Percentiles rank a stretch among this genome's conserved stretches.
Evolutionary conservation across 129 eudicot species (phyloP).

Genomic region (Artemisia argyi): DNA sequence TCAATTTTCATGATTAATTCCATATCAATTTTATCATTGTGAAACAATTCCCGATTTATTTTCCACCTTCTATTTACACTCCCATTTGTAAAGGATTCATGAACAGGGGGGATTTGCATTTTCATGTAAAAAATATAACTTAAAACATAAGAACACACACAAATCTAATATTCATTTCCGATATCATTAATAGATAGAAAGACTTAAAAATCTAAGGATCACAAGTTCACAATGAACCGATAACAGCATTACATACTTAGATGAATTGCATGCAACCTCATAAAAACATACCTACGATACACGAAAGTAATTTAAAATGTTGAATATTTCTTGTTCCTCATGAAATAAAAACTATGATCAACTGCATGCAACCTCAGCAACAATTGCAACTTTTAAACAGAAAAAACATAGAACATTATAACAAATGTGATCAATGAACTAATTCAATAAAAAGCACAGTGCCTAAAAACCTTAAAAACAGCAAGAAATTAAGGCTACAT

Average conservation of each 20-base stretch:
- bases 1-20: not conserved
- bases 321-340: no score
- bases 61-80: no score
- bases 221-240: no score
- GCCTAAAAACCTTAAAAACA: not conserved
- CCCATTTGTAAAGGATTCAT: no score
- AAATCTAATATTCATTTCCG: no score
- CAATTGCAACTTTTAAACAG: not conserved
- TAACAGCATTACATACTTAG: no score
- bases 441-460: not conserved
- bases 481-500: conserved; percentile 9
- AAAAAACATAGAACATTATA: not conserved
- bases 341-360: not conserved
- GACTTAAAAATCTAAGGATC: no score
- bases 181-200: no score
- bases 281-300: not conserved
- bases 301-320: not conserved
- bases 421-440: not conserved
- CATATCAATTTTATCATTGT: not conserved
- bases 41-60: not conserved
- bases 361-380: conserved; percentile 10
- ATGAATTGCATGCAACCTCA: not conserved
- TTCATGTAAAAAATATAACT: no score
- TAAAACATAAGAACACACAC: no score
- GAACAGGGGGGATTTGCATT: no score